A percentile compares a stretch with the other conserved stretches of the same genome.
Conservation (phyloP, 768 basidiomycete species). For the Coprinellus aureogranulatus region DNA sequence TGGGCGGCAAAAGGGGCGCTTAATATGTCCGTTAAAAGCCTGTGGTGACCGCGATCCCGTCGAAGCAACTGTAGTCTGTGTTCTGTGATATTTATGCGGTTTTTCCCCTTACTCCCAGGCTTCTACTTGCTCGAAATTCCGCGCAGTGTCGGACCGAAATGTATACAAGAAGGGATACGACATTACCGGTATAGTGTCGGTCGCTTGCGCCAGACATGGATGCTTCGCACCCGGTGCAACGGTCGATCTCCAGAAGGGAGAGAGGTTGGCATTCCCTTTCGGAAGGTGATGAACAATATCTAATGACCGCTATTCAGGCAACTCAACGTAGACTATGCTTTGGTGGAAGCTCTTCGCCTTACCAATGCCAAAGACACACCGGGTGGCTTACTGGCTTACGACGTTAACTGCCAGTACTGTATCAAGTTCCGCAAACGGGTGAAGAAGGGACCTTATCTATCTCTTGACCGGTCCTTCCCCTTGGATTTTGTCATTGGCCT, state of each 20-base stretch:
- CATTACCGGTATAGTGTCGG: not conserved
- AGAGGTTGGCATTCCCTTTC: not conserved
- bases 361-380: not conserved
- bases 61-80: too few relatives aligned
- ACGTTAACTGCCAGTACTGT: conserved; percentile 16
- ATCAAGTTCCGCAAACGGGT: conserved; percentile 9
- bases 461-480: not conserved
- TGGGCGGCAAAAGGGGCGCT: too few relatives aligned
- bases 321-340: not conserved
- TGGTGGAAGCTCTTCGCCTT: not conserved
- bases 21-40: too few relatives aligned
- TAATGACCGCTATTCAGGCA: too few relatives aligned
- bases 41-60: too few relatives aligned
- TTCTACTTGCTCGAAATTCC: not conserved
- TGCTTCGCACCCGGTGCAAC: not conserved
- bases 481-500: not conserved
- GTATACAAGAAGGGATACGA: not conserved
- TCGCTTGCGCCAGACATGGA: not conserved
- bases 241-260: not conserved
- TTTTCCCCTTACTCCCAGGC: not conserved
- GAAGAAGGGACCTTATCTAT: not conserved
- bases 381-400: not conserved
- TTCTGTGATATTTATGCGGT: too few relatives aligned
- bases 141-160: not conserved
- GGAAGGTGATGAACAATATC: not conserved